These are phyloP conservation scores for Stentor coeruleus DNA, from an alignment of 73 alveolate genomes.

Conservation along the genomic window DNA sequence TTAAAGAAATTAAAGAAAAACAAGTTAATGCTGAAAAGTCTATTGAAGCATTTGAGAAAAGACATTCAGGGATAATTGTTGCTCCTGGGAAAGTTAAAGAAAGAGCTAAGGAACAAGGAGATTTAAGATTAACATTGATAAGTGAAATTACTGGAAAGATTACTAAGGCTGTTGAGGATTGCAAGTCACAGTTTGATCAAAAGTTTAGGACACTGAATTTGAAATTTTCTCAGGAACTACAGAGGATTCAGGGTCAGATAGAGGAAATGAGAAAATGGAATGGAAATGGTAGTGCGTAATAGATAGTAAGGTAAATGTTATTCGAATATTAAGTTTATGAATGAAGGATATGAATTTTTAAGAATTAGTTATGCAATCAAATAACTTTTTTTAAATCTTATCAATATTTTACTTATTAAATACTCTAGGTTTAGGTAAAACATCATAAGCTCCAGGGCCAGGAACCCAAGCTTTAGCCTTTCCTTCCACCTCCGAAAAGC, in stretches of 20 bases:
- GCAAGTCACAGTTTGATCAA: conserved; percentile 16
- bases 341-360: too few species aligned
- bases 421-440: too few species aligned
- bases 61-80: conserved; percentile 17
- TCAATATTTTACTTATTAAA: too few species aligned
- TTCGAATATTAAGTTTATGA: too few species aligned
- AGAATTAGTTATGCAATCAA: too few species aligned
- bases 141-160: conserved; percentile 14
- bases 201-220: background rate
- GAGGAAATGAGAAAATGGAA: conserved; percentile 25
- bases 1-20: conserved; percentile 15
- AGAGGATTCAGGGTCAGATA: background rate
- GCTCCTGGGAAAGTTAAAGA: conserved; percentile 7
- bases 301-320: too few species aligned
- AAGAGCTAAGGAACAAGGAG: conserved; percentile 6
- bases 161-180: conserved; percentile 8
- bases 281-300: too few species aligned
- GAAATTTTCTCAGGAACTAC: conserved; percentile 5
- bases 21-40: background rate
- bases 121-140: background rate
- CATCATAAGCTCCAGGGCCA: conserved; percentile 1
- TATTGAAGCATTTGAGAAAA: conserved; percentile 21
- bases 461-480: conserved; percentile 2
- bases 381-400: too few species aligned
- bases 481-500: background rate